A percentile compares a stretch with the other conserved stretches of the same genome.
Evolutionary conservation across 2,329 filamentous ascomycete genomes (phyloP).

Genomic region (Fusarium cicatricum): DNA sequence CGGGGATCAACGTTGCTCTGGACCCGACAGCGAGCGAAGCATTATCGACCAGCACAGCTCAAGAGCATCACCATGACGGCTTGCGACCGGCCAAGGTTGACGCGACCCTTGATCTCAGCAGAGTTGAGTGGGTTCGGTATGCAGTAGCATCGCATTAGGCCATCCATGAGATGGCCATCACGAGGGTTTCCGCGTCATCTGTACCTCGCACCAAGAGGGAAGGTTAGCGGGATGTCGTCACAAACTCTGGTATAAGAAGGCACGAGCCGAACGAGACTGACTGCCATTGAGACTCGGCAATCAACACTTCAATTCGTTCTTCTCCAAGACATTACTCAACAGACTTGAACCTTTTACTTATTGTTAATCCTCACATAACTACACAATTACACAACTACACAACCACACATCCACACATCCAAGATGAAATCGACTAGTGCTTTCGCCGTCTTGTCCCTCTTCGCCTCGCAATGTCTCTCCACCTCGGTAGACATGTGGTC

Average conservation of each 20-base stretch:
- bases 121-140: conserved; percentile 17
- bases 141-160: conserved; percentile 23
- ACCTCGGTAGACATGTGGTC: conserved; percentile 38
- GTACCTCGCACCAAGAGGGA: conserved; percentile 1
- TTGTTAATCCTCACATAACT: background rate
- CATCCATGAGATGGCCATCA: conserved; percentile 26
- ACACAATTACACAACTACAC: background rate
- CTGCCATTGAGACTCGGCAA: conserved; percentile 6
- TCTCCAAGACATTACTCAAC: background rate
- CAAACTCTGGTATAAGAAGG: conserved; percentile 24
- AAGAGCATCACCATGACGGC: conserved; percentile 17
- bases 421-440: conserved; percentile 30
- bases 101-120: too few relatives aligned
- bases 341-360: background rate
- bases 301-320: background rate
- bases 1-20: conserved; percentile 15
- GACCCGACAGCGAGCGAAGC: background rate
- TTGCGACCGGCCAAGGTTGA: conserved; percentile 6
- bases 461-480: conserved; percentile 21
- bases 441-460: conserved; percentile 20
- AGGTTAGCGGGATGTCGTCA: background rate
- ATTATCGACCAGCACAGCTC: conserved; percentile 10
- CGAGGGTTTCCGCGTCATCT: conserved; percentile 30
- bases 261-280: conserved; percentile 4
- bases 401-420: background rate